These are phyloP conservation scores for Clitoria ternatea DNA, from an alignment of 306 rosid species.

Conservation along the genomic window DNA sequence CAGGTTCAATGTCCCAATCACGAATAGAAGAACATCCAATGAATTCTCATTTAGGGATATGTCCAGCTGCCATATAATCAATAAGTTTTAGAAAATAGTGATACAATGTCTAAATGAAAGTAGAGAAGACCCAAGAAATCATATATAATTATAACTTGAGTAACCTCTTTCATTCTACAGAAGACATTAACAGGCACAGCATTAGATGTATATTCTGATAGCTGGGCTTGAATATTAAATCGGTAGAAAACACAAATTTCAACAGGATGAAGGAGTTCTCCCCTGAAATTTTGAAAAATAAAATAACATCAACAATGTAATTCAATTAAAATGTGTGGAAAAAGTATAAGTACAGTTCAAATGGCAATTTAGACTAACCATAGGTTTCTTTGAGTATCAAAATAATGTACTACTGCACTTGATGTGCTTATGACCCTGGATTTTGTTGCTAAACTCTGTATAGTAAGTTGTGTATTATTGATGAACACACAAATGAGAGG, in stretches of 20 bases:
- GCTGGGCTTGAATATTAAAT: constrained; percentile 36
- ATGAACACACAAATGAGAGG: constrained; percentile 68
- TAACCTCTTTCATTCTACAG: constrained; percentile 76
- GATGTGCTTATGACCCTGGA: constrained; percentile 70
- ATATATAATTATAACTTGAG: constrained; percentile 31
- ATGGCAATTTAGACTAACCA: constrained; percentile 53
- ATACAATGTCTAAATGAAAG: constrained; percentile 14
- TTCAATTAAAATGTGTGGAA: constrained; percentile 12
- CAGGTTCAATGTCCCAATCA: constrained; percentile 64
- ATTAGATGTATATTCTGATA: constrained; percentile 44
- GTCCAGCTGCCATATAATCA: constrained; percentile 52
- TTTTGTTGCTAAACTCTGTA: constrained; percentile 62
- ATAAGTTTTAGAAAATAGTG: constrained; percentile 23
- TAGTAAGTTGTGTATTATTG: constrained; percentile 44
- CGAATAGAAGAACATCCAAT: constrained; percentile 78
- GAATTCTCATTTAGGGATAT: constrained; percentile 74
- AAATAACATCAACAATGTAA: background rate
- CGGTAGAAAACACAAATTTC: constrained; percentile 69
- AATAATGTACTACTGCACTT: constrained; percentile 48
- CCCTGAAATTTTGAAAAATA: constrained; percentile 47
- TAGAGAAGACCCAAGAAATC: constrained; percentile 18
- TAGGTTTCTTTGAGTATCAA: constrained; percentile 58
- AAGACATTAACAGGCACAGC: constrained; percentile 66
- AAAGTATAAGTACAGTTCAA: constrained; percentile 3
- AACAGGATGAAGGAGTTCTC: constrained; percentile 67